Conservation (phyloP, 2,329 filamentous ascomycete species). For the Dothistroma septosporum region DNA sequence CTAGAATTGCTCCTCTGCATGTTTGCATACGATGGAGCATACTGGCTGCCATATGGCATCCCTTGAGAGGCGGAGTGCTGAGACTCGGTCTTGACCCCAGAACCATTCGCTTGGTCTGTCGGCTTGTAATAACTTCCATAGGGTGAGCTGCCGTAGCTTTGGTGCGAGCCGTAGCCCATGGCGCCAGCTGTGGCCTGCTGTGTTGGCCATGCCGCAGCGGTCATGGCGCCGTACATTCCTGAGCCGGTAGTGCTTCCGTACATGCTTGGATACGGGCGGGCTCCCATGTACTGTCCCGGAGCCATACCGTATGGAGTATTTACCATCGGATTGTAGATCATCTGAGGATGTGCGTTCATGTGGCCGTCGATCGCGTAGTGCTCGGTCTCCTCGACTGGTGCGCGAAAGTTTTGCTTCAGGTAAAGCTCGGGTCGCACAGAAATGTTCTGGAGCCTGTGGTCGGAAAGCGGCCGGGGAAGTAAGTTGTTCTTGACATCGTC, state of each 20-base stretch:
- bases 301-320: conserved; percentile 29
- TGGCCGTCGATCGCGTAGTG: conserved; percentile 36
- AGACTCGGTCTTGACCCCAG: conserved; percentile 27
- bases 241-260: conserved; percentile 27
- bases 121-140: conserved; percentile 30
- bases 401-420: conserved; percentile 39
- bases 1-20: conserved; percentile 29
- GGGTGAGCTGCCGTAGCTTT: conserved; percentile 23
- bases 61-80: conserved; percentile 22
- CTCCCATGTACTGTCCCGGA: conserved; percentile 30
- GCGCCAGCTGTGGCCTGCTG: conserved; percentile 25
- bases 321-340: conserved; percentile 32
- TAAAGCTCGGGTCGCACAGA: conserved; percentile 36
- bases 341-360: conserved; percentile 35
- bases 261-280: conserved; percentile 30
- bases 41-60: conserved; percentile 29
- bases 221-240: conserved; percentile 28
- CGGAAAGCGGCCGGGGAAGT: conserved; percentile 57
- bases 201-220: conserved; percentile 26
- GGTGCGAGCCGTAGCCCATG: conserved; percentile 25
- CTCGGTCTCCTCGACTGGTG: conserved; percentile 37
- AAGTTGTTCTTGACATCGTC: conserved; percentile 67
- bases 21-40: conserved; percentile 25
- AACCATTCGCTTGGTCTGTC: conserved; percentile 23
- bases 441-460: conserved; percentile 41